Evolutionary conservation across 352 stramenopile species (phyloP).

Genomic region (Phytophthora megakarya): DNA sequence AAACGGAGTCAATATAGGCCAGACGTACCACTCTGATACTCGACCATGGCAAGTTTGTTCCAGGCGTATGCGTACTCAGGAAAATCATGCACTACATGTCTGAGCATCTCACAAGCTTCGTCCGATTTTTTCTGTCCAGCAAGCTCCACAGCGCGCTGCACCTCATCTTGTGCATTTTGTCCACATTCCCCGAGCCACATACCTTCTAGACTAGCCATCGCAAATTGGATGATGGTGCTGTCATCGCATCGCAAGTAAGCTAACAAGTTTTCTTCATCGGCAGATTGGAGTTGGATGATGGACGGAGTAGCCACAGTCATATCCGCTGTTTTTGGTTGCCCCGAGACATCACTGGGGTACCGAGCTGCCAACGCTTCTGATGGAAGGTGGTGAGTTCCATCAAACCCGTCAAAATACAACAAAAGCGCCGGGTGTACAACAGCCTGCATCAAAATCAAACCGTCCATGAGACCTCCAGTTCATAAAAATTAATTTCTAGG

Average conservation of each 20-base stretch:
- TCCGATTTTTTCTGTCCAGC: slow-evolving; percentile 43
- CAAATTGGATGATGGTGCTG: slow-evolving; percentile 73
- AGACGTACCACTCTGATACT: slow-evolving; percentile 59
- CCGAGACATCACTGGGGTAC: slow-evolving; percentile 59
- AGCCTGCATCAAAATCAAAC: slow-evolving; percentile 37
- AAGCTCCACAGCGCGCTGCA: slow-evolving; percentile 51
- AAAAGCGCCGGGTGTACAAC: slow-evolving; percentile 68
- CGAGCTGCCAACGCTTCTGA: slow-evolving; percentile 62
- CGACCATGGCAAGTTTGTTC: slow-evolving; percentile 74
- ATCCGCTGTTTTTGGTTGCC: slow-evolving; percentile 4
- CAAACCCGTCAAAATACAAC: slow-evolving; percentile 82
- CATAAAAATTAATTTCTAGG: not conserved
- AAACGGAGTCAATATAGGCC: not conserved
- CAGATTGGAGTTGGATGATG: slow-evolving; percentile 75
- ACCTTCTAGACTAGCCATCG: slow-evolving; percentile 68
- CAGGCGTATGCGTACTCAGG: slow-evolving; percentile 71
- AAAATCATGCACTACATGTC: slow-evolving; percentile 50
- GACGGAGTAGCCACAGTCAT: slow-evolving; percentile 43
- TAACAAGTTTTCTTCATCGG: slow-evolving; percentile 66
- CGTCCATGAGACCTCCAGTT: not conserved
- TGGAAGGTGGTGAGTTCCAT: slow-evolving; percentile 57
- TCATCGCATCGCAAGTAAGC: slow-evolving; percentile 72
- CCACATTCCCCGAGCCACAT: slow-evolving; percentile 73
- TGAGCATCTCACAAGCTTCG: slow-evolving; percentile 49
- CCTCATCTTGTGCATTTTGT: slow-evolving; percentile 39